Conservation (phyloP, 352 stramenopile species). For the Phytophthora cajani region DNA sequence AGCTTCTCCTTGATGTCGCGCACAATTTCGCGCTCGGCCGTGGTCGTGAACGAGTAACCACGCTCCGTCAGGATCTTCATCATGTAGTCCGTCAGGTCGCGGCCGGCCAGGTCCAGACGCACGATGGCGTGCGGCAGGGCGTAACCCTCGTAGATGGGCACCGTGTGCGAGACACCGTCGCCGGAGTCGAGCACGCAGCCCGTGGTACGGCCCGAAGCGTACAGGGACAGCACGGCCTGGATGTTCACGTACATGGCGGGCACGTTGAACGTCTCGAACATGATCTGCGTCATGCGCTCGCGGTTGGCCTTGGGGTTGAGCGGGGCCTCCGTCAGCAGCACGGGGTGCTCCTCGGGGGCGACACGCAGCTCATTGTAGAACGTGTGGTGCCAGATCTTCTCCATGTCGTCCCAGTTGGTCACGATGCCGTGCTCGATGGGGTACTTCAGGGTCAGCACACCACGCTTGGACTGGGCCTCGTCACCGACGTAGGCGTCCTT, state of each 20-base stretch:
- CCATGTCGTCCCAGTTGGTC: constrained; percentile 99
- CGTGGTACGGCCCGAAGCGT: constrained; percentile 95
- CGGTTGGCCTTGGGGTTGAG: constrained; percentile 95
- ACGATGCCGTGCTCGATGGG: constrained; percentile 99
- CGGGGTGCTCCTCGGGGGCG: constrained; percentile 96
- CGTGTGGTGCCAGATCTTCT: constrained; percentile 99
- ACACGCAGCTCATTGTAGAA: constrained; percentile 98
- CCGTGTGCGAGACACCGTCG: constrained; percentile 93
- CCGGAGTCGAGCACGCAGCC: constrained; percentile 95
- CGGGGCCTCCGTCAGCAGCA: constrained; percentile 94
- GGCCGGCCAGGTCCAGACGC: constrained; percentile 93
- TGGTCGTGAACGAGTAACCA: constrained; percentile 95
- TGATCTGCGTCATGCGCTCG: constrained; percentile 96
- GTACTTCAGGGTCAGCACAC: constrained; percentile 95
- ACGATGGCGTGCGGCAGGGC: constrained; percentile 95
- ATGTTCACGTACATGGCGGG: constrained; percentile 96
- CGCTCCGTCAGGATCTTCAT: constrained; percentile 96
- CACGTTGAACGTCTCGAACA: constrained; percentile 97
- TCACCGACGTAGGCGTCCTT: constrained; percentile 95
- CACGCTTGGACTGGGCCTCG: constrained; percentile 93
- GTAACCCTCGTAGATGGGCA: constrained; percentile 98
- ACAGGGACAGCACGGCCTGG: constrained; percentile 94
- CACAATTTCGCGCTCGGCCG: constrained; percentile 94
- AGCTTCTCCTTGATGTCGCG: constrained; percentile 98
- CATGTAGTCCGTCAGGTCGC: constrained; percentile 96